Evolutionary conservation across 352 stramenopile genomes (phyloP).

Genomic region (Pythium angustatum): DNA sequence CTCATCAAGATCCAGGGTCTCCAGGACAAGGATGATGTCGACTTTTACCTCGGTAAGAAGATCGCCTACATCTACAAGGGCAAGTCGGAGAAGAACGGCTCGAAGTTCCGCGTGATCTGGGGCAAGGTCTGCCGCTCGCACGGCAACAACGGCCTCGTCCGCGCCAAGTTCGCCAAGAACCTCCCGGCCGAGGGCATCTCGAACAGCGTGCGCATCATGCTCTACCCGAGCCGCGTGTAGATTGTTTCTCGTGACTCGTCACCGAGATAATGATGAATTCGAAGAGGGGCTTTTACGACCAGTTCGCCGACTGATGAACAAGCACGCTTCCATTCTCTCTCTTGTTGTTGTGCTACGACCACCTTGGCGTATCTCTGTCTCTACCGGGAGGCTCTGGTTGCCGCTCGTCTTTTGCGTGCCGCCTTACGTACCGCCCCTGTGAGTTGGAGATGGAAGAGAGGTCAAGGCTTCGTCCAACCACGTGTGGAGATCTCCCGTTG

Average conservation of each 20-base stretch:
- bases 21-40: constrained; percentile 96
- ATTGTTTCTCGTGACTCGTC: constrained; percentile 22
- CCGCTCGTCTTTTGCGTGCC: too few relatives aligned
- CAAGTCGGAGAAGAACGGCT: constrained; percentile 93
- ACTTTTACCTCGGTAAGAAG: constrained; percentile 99
- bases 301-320: constrained; percentile 29
- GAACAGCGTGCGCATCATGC: constrained; percentile 97
- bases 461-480: too few relatives aligned
- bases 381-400: too few relatives aligned
- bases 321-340: constrained; percentile 4
- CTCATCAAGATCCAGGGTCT: constrained; percentile 99
- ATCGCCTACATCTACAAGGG: constrained; percentile 99
- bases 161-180: constrained; percentile 98
- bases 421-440: too few relatives aligned
- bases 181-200: constrained; percentile 97
- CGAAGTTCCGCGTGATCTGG: constrained; percentile 99
- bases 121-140: constrained; percentile 97
- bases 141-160: constrained; percentile 98
- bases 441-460: too few relatives aligned
- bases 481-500: too few relatives aligned
- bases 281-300: constrained; percentile 43
- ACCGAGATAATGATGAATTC: constrained; percentile 45
- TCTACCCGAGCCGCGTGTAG: constrained; percentile 99
- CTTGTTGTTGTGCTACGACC: background rate
- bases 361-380: background rate